These are phyloP conservation scores for Rhizophagus prolifer DNA, from an alignment of 192 early-diverging fungal species.

Conservation along the genomic window DNA sequence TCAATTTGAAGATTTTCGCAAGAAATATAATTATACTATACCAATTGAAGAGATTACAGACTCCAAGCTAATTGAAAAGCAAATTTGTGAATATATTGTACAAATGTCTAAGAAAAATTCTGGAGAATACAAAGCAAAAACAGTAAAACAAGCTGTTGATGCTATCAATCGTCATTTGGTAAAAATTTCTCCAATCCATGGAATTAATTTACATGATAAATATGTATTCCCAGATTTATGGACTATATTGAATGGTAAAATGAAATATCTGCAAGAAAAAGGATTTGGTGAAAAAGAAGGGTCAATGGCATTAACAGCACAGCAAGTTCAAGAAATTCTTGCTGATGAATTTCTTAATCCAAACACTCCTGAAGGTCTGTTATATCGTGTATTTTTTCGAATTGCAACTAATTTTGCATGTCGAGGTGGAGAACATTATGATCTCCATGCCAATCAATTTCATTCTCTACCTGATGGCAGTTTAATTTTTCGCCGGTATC, in stretches of 20 bases:
- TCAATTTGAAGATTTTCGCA: background rate
- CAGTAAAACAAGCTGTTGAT: slow-evolving; percentile 21
- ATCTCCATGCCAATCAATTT: background rate
- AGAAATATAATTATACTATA: background rate
- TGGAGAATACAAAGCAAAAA: slow-evolving; percentile 9
- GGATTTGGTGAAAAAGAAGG: background rate
- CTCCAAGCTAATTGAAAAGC: background rate
- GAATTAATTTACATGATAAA: slow-evolving; percentile 5
- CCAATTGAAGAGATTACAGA: background rate
- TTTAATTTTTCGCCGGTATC: background rate
- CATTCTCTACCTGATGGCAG: background rate
- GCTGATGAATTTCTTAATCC: background rate
- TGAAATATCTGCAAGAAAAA: background rate
- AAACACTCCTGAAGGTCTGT: background rate
- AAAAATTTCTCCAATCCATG: background rate
- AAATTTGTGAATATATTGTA: slow-evolving; percentile 12
- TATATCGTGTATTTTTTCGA: slow-evolving; percentile 12
- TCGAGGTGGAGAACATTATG: background rate
- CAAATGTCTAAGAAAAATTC: background rate
- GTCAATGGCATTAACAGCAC: background rate
- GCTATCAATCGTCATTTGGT: slow-evolving; percentile 3
- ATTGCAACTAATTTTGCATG: background rate
- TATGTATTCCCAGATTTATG: slow-evolving; percentile 8
- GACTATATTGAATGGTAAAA: slow-evolving; percentile 10
- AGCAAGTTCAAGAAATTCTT: slow-evolving; percentile 10